phyloP scores from a whole-genome alignment of 768 basidiomycete genomes.

The Suillus lakei region DNA sequence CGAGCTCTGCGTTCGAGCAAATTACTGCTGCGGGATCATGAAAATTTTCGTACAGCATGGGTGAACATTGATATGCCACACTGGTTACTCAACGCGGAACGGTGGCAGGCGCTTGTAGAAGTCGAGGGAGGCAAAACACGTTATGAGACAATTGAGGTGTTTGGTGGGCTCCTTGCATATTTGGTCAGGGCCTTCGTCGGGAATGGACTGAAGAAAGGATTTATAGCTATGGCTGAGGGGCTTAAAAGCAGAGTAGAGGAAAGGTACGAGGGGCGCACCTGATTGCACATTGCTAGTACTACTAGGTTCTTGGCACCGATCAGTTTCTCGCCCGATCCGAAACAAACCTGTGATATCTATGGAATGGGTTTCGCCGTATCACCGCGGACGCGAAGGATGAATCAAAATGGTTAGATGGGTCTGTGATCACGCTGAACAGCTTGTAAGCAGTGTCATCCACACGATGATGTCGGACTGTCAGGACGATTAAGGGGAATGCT shows the following conservation, averaged over 20 bases:
- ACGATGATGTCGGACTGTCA: background rate
- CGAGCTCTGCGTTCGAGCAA: conserved; percentile 45
- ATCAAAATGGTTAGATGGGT: background rate
- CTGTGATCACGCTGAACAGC: background rate
- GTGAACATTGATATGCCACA: conserved; percentile 41
- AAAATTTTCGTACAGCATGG: conserved; percentile 65
- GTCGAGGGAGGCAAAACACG: conserved; percentile 55
- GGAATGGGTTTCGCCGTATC: background rate
- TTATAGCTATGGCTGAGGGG: conserved; percentile 58
- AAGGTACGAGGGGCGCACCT: conserved; percentile 1
- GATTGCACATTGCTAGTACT: background rate
- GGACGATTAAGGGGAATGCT: background rate
- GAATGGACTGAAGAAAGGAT: conserved; percentile 47
- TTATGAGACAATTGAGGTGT: conserved; percentile 70
- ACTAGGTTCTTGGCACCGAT: background rate
- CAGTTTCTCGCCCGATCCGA: background rate
- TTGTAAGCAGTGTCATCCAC: background rate
- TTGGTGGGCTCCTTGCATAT: conserved; percentile 59
- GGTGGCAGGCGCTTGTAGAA: conserved; percentile 64
- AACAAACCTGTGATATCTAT: background rate
- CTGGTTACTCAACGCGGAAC: conserved; percentile 56
- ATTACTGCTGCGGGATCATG: conserved; percentile 58
- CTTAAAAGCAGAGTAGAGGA: conserved; percentile 58
- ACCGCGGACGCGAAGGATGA: conserved; percentile 4
- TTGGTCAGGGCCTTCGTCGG: conserved; percentile 50